Evolutionary conservation across 139 green algal genomes (phyloP).

Genomic region (Tetratostichococcus sp.): DNA sequence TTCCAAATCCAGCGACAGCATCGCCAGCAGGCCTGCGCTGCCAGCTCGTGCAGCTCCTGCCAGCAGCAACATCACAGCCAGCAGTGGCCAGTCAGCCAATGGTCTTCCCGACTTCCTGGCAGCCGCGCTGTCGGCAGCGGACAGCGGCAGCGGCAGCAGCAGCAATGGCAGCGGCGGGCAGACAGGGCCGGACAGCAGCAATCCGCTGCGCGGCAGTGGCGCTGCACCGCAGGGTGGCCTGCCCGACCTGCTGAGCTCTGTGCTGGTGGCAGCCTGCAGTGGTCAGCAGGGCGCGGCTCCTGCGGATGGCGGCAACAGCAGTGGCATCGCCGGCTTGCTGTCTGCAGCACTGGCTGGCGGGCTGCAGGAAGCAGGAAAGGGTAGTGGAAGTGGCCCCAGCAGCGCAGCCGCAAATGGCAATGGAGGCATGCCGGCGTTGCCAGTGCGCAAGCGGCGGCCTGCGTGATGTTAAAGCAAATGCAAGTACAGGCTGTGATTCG

Average conservation of each 20-base stretch:
- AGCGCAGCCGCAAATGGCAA: neutral
- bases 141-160: neutral
- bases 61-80: too few relatives aligned
- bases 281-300: neutral
- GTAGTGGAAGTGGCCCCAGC: neutral
- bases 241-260: neutral
- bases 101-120: conserved; percentile 42
- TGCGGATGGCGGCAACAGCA: too few relatives aligned
- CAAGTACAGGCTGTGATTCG: too few relatives aligned
- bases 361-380: neutral
- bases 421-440: too few relatives aligned
- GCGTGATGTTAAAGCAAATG: too few relatives aligned
- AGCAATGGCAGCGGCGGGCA: neutral
- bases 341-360: neutral
- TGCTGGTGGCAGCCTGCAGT: neutral
- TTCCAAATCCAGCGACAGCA: neutral
- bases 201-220: neutral
- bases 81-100: too few relatives aligned
- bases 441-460: too few relatives aligned
- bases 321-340: neutral
- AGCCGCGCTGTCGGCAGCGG: neutral
- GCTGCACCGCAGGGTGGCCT: neutral
- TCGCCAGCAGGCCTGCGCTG: too few relatives aligned
- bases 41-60: too few relatives aligned
- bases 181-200: conserved; percentile 6